A percentile compares a stretch with the other conserved stretches of the same genome.
Conservation (phyloP, 371 early-diverging fungal genomes). For the Rhizopus microsporus region DNA sequence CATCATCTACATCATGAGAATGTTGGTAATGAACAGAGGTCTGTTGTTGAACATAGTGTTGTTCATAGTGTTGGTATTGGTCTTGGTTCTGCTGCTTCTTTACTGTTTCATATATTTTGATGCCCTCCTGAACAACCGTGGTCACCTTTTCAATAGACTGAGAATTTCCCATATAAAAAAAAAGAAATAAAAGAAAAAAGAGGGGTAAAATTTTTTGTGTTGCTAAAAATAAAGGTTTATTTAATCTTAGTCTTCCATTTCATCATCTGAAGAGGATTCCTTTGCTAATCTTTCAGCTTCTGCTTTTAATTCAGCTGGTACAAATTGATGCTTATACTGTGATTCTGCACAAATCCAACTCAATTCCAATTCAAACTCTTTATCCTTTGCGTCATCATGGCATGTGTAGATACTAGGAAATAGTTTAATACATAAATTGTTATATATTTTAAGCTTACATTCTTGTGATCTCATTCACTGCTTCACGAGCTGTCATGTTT, state of each 20-base stretch:
- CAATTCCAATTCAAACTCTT: conserved; percentile 96
- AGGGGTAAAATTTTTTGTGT: neutral
- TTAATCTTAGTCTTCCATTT: conserved; percentile 52
- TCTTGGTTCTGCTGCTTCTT: conserved; percentile 26
- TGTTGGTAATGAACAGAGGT: conserved; percentile 11
- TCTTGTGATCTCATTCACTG: conserved; percentile 92
- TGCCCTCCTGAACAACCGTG: conserved; percentile 25
- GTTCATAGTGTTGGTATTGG: conserved; percentile 8
- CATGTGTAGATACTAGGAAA: conserved; percentile 81
- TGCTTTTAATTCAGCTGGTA: conserved; percentile 84
- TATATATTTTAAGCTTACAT: conserved; percentile 64
- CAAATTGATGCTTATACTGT: conserved; percentile 75
- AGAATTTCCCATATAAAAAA: conserved; percentile 1
- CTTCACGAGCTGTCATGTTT: conserved; percentile 85
- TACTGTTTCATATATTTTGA: conserved; percentile 28
- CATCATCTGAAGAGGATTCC: conserved; percentile 59
- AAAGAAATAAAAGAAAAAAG: conserved; percentile 8
- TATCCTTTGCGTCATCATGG: conserved; percentile 97
- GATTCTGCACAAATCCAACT: conserved; percentile 95
- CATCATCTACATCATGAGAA: conserved; percentile 29
- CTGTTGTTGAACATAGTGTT: conserved; percentile 13
- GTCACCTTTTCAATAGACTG: conserved; percentile 38
- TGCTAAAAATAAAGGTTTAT: neutral
- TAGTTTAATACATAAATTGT: neutral
- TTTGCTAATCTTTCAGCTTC: conserved; percentile 88